Base-by-base conservation (phyloP, 805 yeast genomes). In the Teunomyces funiuensis region DNA sequence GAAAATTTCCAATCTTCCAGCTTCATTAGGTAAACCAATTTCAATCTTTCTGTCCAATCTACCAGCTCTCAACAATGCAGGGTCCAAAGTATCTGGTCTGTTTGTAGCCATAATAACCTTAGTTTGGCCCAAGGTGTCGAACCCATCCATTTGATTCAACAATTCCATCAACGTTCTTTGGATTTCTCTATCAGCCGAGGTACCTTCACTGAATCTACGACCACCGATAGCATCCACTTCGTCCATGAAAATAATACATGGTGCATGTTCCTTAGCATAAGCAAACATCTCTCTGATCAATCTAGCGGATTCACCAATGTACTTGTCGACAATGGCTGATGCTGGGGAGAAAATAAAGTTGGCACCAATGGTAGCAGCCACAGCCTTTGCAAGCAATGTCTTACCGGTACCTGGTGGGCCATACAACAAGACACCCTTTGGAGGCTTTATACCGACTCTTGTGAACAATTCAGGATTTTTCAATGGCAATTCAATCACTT, bases 341-440 rank as follows among this genome's bases (percentile, higher is more conserved):
- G 98, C 97, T 9, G 98, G 98, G n/a, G 96, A 86, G 57, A 93
- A 93, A 49, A 91, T 91, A 71, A 91, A 91, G 67, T 91, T 91
- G 27, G 97, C 97, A 42, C 98, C 98, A 57, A 93, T 88, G 4
- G 98, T 93, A 33, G 98, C 98, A 4, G 99, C 98, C 33, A 90
- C 97, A 0, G 98, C 98, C 59, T 93, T 90, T 13, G 99, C 99
- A 58, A 91, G 76, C 45, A 91, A 72, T 0, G 99, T 91, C 64
- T 91, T 91, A 60, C 99, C 98, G 0, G 99, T 93, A 57, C 99
- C 99, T 17, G 99, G 99, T 5, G 99, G 99, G 6, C 99, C 99
- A 60, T 93, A 93, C 39, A 93, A 74, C 47, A 93, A 71, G 19
- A 91, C 98, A 63, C 98, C 99, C 66, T 93, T 93, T 43, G 99